Evolutionary conservation across 1,139 yeast genomes (phyloP), one percentile per base, ranked within the genome.

Genomic region (Candida glucosophila): DNA sequence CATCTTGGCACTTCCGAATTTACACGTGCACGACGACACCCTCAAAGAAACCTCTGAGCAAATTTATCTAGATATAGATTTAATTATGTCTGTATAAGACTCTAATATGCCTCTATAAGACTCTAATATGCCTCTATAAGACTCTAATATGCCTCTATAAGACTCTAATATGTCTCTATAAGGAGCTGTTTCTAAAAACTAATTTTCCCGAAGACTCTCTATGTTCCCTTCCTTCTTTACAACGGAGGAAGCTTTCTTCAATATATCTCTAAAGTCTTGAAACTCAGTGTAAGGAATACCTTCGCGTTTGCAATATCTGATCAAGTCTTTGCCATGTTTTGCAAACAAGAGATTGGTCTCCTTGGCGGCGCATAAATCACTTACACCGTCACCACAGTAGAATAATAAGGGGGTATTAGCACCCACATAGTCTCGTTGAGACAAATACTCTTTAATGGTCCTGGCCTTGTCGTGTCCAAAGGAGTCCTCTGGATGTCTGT

Each of bases 321-420:
- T 80, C 41, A 90, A 69, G 50, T 90, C 98, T 43, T 80, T 76
- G 24, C 96, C 98, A 37, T 75, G 74, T 58, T 86, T 90, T 29
- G 98, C 98, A 54, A 90, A 90, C 40, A 90, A 61, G 42, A 88
- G 63, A 52, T 92, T 88, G 26, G 98, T 86, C 52, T 90, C 96
- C 47, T 80, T 77, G 17, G 97, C 97, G 14, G 98, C 98, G 34
- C 86, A 75, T 39, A 90, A 64, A 52, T 90, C 99, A 29, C 93
- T 78, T 15, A 90, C 96, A 34, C 99, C 99, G 49, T 90, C 98
- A 30, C 98, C 98, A 47, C 94, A 82, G 62, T 90, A 90, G 50
- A 88, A 82, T 41, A 86, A 64, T 22, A 64, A 59, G 7, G 90
- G 86, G 6, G 36, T 29, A 17, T 35, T 34, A 6, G 37, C 28